Conservation (phyloP, 176 grass and related monocot species). For the Oryza longistaminata region DNA sequence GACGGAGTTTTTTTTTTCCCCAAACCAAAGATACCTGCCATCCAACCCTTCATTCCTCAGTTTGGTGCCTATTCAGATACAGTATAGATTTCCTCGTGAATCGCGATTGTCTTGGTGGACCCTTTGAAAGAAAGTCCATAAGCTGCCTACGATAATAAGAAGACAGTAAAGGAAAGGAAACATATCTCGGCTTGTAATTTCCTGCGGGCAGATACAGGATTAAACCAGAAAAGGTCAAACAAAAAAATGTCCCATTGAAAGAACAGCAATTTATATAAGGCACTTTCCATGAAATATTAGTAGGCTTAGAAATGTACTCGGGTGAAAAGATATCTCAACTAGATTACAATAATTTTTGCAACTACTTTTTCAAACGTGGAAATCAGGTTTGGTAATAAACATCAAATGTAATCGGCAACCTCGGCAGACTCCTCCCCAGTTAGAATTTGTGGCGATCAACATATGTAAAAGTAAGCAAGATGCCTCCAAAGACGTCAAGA, state of each 20-base stretch:
- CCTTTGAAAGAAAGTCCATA: conserved; percentile 99
- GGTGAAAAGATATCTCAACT: conserved; percentile 19
- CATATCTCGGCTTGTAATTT: conserved; percentile 87
- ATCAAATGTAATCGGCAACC: conserved; percentile 54
- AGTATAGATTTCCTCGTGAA: conserved; percentile 79
- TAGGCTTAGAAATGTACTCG: neutral
- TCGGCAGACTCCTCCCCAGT: conserved; percentile 87
- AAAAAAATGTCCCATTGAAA: neutral
- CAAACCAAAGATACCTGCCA: conserved; percentile 84
- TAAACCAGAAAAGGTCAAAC: neutral
- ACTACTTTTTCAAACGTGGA: conserved; percentile 11
- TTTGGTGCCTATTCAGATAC: conserved; percentile 98
- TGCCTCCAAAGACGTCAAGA: conserved; percentile 89
- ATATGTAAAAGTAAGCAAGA: conserved; percentile 88
- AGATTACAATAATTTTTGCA: conserved; percentile 14
- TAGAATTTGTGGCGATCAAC: conserved; percentile 84
- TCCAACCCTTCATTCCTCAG: conserved; percentile 99
- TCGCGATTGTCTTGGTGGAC: conserved; percentile 88
- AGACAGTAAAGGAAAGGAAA: conserved; percentile 99
- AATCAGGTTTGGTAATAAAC: conserved; percentile 3
- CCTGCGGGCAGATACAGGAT: conserved; percentile 59
- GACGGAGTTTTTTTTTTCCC: neutral
- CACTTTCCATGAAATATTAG: neutral
- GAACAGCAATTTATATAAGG: neutral
- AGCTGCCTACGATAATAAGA: conserved; percentile 87